phyloP scores from a whole-genome alignment of 257 asterid genomes.

The Rehmannia glutinosa region DNA sequence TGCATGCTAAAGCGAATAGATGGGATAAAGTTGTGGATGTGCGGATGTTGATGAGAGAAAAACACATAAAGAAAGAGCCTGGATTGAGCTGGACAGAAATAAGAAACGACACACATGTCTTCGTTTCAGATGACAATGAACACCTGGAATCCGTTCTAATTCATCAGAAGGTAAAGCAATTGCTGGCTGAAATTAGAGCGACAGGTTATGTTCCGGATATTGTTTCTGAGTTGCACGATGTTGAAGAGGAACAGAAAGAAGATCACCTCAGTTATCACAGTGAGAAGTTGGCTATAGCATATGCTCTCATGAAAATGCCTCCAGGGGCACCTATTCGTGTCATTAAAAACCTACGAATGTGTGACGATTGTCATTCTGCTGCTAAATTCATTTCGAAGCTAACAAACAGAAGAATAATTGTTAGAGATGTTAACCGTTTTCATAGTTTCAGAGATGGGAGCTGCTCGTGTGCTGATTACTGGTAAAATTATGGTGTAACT shows the following conservation, averaged over 20 bases:
- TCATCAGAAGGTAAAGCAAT: slow-evolving; percentile 45
- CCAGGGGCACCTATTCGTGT: slow-evolving; percentile 58
- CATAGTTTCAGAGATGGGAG: slow-evolving; percentile 57
- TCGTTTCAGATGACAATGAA: slow-evolving; percentile 54
- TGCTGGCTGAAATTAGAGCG: slow-evolving; percentile 53
- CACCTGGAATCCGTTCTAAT: slow-evolving; percentile 55
- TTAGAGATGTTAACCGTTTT: slow-evolving; percentile 70
- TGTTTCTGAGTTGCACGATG: slow-evolving; percentile 61
- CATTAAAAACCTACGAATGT: slow-evolving; percentile 72
- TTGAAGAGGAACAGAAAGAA: slow-evolving; percentile 79
- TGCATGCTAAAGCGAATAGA: slow-evolving; percentile 71
- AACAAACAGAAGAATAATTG: slow-evolving; percentile 51
- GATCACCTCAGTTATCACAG: slow-evolving; percentile 67
- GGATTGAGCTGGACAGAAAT: slow-evolving; percentile 93
- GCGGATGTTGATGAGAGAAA: slow-evolving; percentile 54
- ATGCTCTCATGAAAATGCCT: slow-evolving; percentile 75
- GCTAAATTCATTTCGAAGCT: slow-evolving; percentile 55
- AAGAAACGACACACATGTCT: slow-evolving; percentile 55
- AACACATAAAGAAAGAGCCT: slow-evolving; percentile 80
- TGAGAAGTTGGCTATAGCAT: slow-evolving; percentile 87
- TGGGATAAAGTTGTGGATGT: slow-evolving; percentile 69
- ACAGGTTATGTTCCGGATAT: slow-evolving; percentile 63
- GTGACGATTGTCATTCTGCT: slow-evolving; percentile 89
- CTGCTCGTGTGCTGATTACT: slow-evolving; percentile 81
- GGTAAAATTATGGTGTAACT: slow-evolving; percentile 32